phyloP scores from a whole-genome alignment of 768 basidiomycete species.

The Chalciporus pseudorubinellus region DNA sequence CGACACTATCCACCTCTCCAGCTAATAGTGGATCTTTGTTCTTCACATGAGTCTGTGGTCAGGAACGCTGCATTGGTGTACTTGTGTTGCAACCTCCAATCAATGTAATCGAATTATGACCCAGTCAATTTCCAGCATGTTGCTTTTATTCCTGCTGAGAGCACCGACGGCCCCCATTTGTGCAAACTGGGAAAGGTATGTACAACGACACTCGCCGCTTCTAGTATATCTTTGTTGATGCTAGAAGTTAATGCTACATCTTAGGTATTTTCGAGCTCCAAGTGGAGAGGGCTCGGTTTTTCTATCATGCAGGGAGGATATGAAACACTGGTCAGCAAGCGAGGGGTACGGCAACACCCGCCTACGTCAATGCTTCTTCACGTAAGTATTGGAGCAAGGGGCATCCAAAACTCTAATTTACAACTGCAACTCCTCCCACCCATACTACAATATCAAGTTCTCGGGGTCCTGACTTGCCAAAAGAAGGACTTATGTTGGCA shows the following conservation, averaged over 20 bases:
- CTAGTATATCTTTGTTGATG: background rate
- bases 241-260: background rate
- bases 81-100: slow-evolving; percentile 66
- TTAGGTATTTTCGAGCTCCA: slow-evolving; percentile 64
- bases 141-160: slow-evolving; percentile 74
- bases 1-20: slow-evolving; percentile 65
- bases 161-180: slow-evolving; percentile 45
- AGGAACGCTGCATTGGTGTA: slow-evolving; percentile 68
- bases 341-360: slow-evolving; percentile 68
- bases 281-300: slow-evolving; percentile 72
- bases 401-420: no score
- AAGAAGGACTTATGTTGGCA: no score
- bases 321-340: slow-evolving; percentile 45
- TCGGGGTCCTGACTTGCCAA: no score
- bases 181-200: slow-evolving; percentile 66
- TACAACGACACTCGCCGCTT: no score
- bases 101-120: slow-evolving; percentile 56
- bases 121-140: slow-evolving; percentile 49
- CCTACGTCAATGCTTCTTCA: slow-evolving; percentile 53
- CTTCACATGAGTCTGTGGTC: slow-evolving; percentile 45
- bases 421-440: no score
- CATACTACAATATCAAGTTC: no score
- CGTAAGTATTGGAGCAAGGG: no score
- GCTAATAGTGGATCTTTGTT: slow-evolving; percentile 63
- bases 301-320: slow-evolving; percentile 52